Evolutionary conservation across 2,329 filamentous ascomycete genomes (phyloP), one percentile per base, ranked within the genome.

Genomic region (Phyllosticta capitalensis): DNA sequence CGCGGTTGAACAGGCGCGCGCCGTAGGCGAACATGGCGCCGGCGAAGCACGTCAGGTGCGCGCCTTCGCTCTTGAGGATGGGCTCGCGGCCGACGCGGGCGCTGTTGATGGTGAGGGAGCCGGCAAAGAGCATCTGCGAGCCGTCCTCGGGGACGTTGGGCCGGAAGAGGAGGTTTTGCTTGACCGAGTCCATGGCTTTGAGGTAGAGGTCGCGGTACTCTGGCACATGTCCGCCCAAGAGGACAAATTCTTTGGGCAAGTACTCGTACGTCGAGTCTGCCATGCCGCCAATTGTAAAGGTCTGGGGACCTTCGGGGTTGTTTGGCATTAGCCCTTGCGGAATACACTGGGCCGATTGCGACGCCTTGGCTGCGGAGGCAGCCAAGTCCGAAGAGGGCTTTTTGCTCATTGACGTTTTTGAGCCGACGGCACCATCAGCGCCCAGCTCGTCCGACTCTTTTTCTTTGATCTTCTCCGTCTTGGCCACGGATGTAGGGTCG

Each of bases 1-100:
- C 75, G 1, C 74, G 76, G 52, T 76, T 66, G 63, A 88, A 82
- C 24, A 90, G 75, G 61, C 80, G 82, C 1, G 86, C 83, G 1
- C 82, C 85, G 38, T 91, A 78, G 1, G 78, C 87, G 52, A 88
- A 85, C 76, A 87, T 85, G 9, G 86, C 88, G 6, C 87, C 87
- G 2, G 82, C 76, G 67, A 89, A 91, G 71, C 87, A 91, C 2
- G 81, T 80, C 1, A 89, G 75, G 67, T 90, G 88, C 61, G 86
- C 82, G 10, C 76, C 72, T 48, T 76, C 72, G 1, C 69, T 65
- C 51, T 72, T 65, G 0, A 76, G 66, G 0, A 66, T 51, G 1
- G 38, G 38, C 12, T n/a, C 38, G 12, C 38, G 17, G 17, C 38
- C 38, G n/a, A 6, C 14, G 17, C 17, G 38, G 7, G 38, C 38